These are phyloP conservation scores for Blechomonas ayalai DNA, from an alignment of 208 protist genomes.

Conservation along the genomic window DNA sequence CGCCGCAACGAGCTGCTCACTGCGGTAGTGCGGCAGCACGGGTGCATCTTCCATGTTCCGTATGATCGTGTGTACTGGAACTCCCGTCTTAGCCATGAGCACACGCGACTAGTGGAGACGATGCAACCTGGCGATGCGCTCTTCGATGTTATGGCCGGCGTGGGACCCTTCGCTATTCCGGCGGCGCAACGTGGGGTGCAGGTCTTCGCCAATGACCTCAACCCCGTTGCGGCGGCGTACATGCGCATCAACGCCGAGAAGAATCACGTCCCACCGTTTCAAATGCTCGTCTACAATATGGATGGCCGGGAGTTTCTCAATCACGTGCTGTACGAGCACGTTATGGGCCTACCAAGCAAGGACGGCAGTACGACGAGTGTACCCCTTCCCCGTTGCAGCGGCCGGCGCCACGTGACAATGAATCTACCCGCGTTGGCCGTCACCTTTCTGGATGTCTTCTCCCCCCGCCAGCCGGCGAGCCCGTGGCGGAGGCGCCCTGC, in stretches of 20 bases:
- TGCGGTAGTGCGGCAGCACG: conserved; percentile 88
- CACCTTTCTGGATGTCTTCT: conserved; percentile 93
- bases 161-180: conserved; percentile 97
- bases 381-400: neutral
- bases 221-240: conserved; percentile 89
- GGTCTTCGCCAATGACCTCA: conserved; percentile 97
- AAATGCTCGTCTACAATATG: conserved; percentile 83
- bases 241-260: conserved; percentile 84
- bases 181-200: conserved; percentile 74
- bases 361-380: neutral
- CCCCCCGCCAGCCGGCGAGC: conserved; percentile 7
- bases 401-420: conserved; percentile 92
- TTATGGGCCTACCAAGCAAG: conserved; percentile 7
- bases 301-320: conserved; percentile 95
- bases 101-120: conserved; percentile 80
- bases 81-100: conserved; percentile 92
- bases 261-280: conserved; percentile 75
- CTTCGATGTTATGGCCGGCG: conserved; percentile 96
- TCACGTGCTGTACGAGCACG: conserved; percentile 37
- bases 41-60: conserved; percentile 92
- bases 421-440: conserved; percentile 96
- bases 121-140: conserved; percentile 73
- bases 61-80: conserved; percentile 99
- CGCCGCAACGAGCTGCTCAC: conserved; percentile 35
- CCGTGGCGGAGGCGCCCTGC: conserved; percentile 1